These are phyloP conservation scores for Aureobasidium musti DNA, from an alignment of 2,329 filamentous ascomycete genomes.

Conservation along the genomic window DNA sequence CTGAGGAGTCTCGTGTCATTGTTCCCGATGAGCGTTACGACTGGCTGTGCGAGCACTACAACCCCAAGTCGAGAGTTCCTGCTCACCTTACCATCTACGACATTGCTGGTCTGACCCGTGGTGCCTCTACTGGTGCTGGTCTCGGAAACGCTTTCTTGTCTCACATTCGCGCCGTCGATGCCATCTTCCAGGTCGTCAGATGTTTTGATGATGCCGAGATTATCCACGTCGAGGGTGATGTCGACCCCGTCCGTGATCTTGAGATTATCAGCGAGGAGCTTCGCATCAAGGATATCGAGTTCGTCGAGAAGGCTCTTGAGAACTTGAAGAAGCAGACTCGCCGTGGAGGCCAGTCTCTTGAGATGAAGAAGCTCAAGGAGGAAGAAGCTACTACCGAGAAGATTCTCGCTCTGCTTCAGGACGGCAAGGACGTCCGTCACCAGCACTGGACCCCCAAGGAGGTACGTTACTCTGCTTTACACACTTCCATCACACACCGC, in stretches of 20 bases:
- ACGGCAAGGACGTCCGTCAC: conserved; percentile 92
- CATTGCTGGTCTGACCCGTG: conserved; percentile 93
- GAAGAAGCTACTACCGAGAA: conserved; percentile 94
- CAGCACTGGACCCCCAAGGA: conserved; percentile 89
- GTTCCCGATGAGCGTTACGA: conserved; percentile 96
- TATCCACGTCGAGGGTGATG: conserved; percentile 98
- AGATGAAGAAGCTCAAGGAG: conserved; percentile 96
- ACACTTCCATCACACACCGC: conserved; percentile 31
- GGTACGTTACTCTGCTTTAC: conserved; percentile 62
- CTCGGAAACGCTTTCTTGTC: conserved; percentile 98
- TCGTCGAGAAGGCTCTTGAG: conserved; percentile 93
- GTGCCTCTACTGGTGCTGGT: conserved; percentile 95
- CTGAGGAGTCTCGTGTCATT: conserved; percentile 95
- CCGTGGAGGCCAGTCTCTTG: conserved; percentile 88
- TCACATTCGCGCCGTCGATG: conserved; percentile 77
- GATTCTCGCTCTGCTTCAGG: conserved; percentile 77
- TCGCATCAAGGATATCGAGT: conserved; percentile 97
- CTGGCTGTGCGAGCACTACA: conserved; percentile 94
- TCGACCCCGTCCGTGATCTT: conserved; percentile 90
- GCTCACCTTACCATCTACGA: conserved; percentile 98
- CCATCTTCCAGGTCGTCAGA: conserved; percentile 46
- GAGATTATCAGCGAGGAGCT: conserved; percentile 97
- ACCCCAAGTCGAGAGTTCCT: conserved; percentile 95
- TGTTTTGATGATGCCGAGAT: conserved; percentile 94
- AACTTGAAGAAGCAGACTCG: conserved; percentile 91